Percentiles rank a stretch among this genome's conserved stretches.
These are phyloP conservation scores for Stephania japonica DNA, from an alignment of 164 flowering plant species.

Conservation along the genomic window DNA sequence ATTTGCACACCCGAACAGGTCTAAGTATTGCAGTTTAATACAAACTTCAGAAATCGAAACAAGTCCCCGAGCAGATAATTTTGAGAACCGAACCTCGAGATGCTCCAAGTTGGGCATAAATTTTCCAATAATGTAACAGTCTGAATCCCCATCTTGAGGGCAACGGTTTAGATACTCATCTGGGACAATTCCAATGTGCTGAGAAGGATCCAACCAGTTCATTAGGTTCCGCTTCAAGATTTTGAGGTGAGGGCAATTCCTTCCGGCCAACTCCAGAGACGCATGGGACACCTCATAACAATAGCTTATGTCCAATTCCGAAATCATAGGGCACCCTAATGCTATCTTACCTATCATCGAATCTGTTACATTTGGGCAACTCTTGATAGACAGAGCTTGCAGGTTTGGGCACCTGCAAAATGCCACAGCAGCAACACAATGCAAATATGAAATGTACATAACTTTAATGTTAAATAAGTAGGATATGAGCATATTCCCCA, in stretches of 20 bases:
- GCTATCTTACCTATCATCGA: conserved; percentile 48
- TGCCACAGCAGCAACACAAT: not conserved
- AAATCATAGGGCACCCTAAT: conserved; percentile 42
- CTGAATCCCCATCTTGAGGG: conserved; percentile 76
- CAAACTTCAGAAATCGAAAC: conserved; percentile 54
- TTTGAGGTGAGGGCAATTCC: conserved; percentile 50
- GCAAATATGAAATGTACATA: not conserved
- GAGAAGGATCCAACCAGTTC: conserved; percentile 79
- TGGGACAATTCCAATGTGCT: conserved; percentile 60
- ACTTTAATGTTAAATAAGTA: not conserved
- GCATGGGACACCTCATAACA: conserved; percentile 73
- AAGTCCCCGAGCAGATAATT: conserved; percentile 62
- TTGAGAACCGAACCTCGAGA: conserved; percentile 73
- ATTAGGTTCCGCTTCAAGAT: conserved; percentile 57
- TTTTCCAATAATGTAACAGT: conserved; percentile 58
- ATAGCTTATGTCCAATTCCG: conserved; percentile 73
- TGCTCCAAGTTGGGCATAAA: conserved; percentile 60
- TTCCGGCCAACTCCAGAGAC: conserved; percentile 57
- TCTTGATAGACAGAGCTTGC: conserved; percentile 65
- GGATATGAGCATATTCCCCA: not conserved
- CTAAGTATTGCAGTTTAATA: conserved; percentile 48
- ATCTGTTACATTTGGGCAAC: conserved; percentile 69
- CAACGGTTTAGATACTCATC: conserved; percentile 60
- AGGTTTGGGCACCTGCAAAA: conserved; percentile 67
- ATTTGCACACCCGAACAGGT: conserved; percentile 74